Evolutionary conservation across 2,329 filamentous ascomycete species (phyloP).

Genomic region (Colletotrichum phormii): DNA sequence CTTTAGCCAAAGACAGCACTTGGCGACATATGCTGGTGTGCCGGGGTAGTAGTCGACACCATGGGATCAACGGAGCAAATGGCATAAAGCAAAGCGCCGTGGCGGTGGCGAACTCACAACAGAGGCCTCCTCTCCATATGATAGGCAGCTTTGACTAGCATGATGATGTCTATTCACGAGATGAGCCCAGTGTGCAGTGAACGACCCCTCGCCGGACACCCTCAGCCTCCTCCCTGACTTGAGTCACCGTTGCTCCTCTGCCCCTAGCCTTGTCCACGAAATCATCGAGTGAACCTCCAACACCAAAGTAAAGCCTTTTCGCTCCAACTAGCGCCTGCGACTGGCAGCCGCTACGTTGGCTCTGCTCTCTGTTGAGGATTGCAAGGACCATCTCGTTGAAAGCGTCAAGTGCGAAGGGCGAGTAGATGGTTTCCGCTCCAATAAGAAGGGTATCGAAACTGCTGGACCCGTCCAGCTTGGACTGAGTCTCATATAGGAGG

Average conservation of each 20-base stretch:
- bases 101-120: constrained; percentile 32
- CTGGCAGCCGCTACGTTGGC: constrained; percentile 39
- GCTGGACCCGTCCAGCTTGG: constrained; percentile 24
- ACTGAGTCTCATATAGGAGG: constrained; percentile 59
- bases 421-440: constrained; percentile 87
- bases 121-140: constrained; percentile 19
- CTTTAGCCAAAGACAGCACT: not conserved
- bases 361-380: constrained; percentile 63
- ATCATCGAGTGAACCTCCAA: constrained; percentile 84
- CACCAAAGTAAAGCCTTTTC: constrained; percentile 86
- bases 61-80: not conserved
- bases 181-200: constrained; percentile 53
- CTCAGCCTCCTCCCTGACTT: constrained; percentile 68
- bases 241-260: constrained; percentile 60
- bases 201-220: constrained; percentile 73
- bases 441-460: constrained; percentile 64
- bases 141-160: not conserved
- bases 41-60: not conserved
- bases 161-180: constrained; percentile 26
- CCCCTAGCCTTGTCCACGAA: constrained; percentile 68
- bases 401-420: constrained; percentile 74
- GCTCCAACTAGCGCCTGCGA: constrained; percentile 73
- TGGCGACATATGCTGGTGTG: not conserved
- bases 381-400: constrained; percentile 76
- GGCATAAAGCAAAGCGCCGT: not conserved